These are phyloP conservation scores for Neonectria magnoliae DNA, from an alignment of 2,329 filamentous ascomycete species.

Conservation along the genomic window DNA sequence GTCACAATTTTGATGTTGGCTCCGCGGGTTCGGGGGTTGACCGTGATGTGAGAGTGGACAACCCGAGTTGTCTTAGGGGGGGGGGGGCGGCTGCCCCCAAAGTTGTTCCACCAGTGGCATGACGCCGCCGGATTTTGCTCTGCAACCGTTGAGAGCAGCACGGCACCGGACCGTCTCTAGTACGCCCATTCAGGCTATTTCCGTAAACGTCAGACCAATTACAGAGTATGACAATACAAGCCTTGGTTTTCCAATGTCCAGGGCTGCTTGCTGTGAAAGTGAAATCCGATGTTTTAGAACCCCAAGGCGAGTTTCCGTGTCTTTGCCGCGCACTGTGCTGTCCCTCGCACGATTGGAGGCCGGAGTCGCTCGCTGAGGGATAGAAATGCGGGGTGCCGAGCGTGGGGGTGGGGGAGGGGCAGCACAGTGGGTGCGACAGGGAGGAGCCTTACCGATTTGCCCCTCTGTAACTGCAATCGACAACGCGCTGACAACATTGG, in stretches of 20 bases:
- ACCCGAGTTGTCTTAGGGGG: constrained; percentile 22
- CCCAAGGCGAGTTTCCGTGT: neutral
- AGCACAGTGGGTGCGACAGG: neutral
- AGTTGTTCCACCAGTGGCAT: constrained; percentile 38
- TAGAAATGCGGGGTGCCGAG: constrained; percentile 2
- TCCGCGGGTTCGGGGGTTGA: constrained; percentile 16
- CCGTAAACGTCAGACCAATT: neutral
- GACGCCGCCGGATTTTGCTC: constrained; percentile 3
- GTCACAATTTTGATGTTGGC: neutral
- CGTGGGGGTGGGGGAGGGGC: constrained; percentile 30
- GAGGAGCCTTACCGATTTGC: neutral
- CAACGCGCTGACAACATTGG: neutral
- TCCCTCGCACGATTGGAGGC: constrained; percentile 6
- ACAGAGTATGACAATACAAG: neutral
- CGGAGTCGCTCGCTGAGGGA: neutral
- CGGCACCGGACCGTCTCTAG: neutral
- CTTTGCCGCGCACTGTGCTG: constrained; percentile 6
- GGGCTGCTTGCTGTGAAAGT: neutral
- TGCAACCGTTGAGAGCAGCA: neutral
- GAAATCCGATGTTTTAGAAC: neutral
- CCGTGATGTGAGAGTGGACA: constrained; percentile 21
- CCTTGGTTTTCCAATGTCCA: neutral
- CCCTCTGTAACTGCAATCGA: neutral
- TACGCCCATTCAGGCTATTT: neutral
- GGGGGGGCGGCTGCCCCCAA: constrained; percentile 32